These are phyloP conservation scores for Agaricus subrufescens DNA, from an alignment of 768 basidiomycete genomes.

Conservation along the genomic window DNA sequence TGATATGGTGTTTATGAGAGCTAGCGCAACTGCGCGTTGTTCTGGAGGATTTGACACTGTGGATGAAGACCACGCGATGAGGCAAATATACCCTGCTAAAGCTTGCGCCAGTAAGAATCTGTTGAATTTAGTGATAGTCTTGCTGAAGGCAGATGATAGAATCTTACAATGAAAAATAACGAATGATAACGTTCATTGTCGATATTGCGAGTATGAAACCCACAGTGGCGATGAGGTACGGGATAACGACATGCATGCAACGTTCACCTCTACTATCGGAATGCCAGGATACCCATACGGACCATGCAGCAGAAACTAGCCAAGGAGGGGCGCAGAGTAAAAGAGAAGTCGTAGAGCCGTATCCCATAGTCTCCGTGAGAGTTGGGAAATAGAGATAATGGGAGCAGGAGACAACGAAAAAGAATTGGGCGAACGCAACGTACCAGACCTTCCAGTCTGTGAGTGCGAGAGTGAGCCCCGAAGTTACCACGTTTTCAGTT, in stretches of 20 bases:
- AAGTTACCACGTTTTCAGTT: slow-evolving; percentile 9
- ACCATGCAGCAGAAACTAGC: slow-evolving; percentile 53
- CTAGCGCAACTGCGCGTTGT: slow-evolving; percentile 85
- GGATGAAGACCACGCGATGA: slow-evolving; percentile 48
- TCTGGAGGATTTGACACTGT: slow-evolving; percentile 59
- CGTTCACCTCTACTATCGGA: slow-evolving; percentile 71
- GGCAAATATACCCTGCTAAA: slow-evolving; percentile 67
- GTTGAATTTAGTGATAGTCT: not conserved
- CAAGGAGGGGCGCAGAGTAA: slow-evolving; percentile 56
- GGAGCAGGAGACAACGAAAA: slow-evolving; percentile 50
- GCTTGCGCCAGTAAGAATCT: slow-evolving; percentile 78
- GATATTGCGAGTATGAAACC: slow-evolving; percentile 65
- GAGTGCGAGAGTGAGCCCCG: slow-evolving; percentile 55
- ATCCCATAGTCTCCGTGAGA: slow-evolving; percentile 64
- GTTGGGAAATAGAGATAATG: slow-evolving; percentile 77
- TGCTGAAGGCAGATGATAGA: not conserved
- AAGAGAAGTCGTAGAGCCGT: slow-evolving; percentile 56
- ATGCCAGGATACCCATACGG: slow-evolving; percentile 57
- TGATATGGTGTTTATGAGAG: slow-evolving; percentile 75
- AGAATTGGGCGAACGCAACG: slow-evolving; percentile 30
- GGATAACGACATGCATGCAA: slow-evolving; percentile 56
- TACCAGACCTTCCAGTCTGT: slow-evolving; percentile 75
- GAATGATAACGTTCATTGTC: slow-evolving; percentile 55
- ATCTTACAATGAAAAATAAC: slow-evolving; percentile 46
- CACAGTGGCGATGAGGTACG: slow-evolving; percentile 55